phyloP scores from a whole-genome alignment of 2,329 filamentous ascomycete species.

The Hymenoscyphus fraxineus region DNA sequence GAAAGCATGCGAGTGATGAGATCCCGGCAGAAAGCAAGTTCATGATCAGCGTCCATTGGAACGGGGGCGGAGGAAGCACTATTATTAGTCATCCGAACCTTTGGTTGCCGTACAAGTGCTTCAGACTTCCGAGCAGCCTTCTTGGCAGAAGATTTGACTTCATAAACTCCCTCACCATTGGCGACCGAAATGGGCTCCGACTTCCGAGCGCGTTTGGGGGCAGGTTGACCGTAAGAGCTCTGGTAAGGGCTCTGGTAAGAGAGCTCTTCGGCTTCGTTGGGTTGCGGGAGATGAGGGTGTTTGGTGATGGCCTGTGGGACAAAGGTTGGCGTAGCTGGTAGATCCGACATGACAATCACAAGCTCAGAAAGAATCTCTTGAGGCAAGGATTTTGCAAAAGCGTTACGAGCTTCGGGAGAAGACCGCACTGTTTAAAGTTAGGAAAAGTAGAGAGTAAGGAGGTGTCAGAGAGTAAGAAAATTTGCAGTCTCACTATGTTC shows the following conservation, averaged over 20 bases:
- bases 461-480: neutral
- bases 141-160: conserved; percentile 25
- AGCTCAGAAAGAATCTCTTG: conserved; percentile 61
- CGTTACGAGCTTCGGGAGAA: conserved; percentile 48
- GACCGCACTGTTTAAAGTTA: conserved; percentile 41
- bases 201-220: conserved; percentile 26
- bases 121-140: conserved; percentile 27
- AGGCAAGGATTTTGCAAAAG: conserved; percentile 58
- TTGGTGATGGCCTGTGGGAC: conserved; percentile 3
- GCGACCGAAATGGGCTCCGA: conserved; percentile 14
- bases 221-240: conserved; percentile 32
- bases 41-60: conserved; percentile 37
- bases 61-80: neutral
- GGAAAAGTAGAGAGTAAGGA: neutral
- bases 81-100: conserved; percentile 1
- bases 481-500: conserved; percentile 46
- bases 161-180: conserved; percentile 22
- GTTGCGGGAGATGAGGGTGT: conserved; percentile 42
- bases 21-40: conserved; percentile 56
- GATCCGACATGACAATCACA: conserved; percentile 57
- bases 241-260: conserved; percentile 31
- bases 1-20: conserved; percentile 58
- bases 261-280: conserved; percentile 38
- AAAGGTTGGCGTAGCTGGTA: conserved; percentile 35
- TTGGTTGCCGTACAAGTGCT: conserved; percentile 18